Evolutionary conservation across 2,329 filamentous ascomycete genomes (phyloP).

Genomic region (Bipolaris gigantea): DNA sequence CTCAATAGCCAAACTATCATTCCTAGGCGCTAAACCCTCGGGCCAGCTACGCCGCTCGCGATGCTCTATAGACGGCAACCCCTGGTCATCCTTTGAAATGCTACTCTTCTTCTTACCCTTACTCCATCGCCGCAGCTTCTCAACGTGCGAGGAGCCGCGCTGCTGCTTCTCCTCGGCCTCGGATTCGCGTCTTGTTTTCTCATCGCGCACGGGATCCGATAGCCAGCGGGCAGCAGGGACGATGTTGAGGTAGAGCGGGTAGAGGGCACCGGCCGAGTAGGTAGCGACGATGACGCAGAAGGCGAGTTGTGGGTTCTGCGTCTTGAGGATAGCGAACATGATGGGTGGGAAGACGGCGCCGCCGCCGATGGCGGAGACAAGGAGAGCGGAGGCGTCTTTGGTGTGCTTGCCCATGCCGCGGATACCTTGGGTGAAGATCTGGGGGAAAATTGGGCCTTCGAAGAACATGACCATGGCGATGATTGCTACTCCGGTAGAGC

Average conservation of each 20-base stretch:
- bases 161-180: constrained; percentile 26
- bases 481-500: constrained; percentile 50
- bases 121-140: constrained; percentile 27
- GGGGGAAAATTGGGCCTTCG: constrained; percentile 62
- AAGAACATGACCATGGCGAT: constrained; percentile 60
- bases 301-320: constrained; percentile 50
- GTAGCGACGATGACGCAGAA: constrained; percentile 58
- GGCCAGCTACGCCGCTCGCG: constrained; percentile 38
- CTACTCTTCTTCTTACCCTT: constrained; percentile 22
- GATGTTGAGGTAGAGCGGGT: constrained; percentile 58
- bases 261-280: constrained; percentile 55
- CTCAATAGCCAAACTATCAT: constrained; percentile 19
- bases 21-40: constrained; percentile 26
- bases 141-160: constrained; percentile 18
- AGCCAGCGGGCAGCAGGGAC: constrained; percentile 53
- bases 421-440: constrained; percentile 61
- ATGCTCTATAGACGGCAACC: constrained; percentile 36
- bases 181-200: constrained; percentile 31
- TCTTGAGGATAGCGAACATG: constrained; percentile 50
- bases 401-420: constrained; percentile 62
- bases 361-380: constrained; percentile 59
- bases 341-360: constrained; percentile 60
- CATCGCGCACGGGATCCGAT: constrained; percentile 52
- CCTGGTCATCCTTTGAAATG: constrained; percentile 20
- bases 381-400: constrained; percentile 57